Base-by-base conservation (phyloP, 306 rosid genomes). In the Cucumis cinereus region DNA sequence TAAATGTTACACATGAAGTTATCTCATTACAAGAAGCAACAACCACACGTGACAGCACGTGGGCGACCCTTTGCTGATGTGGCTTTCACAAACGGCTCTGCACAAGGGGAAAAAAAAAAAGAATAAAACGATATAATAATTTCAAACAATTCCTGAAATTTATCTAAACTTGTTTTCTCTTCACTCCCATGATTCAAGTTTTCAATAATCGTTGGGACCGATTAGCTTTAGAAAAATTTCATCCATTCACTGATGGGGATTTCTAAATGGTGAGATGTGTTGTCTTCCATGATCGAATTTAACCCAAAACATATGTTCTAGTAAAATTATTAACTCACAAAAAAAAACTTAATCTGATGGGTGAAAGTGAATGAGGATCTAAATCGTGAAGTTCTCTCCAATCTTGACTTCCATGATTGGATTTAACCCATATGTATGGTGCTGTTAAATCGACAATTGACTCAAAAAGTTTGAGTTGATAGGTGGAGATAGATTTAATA, bases 71-170 rank as follows among this genome's bases (percentile, higher is more conserved):
- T 2, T n/a, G 53, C 53, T 20, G 10, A 4, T 20, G 11, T 20
- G 53, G 73, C 73, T 67, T 67, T 67, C 73, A 67, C 73, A 13
- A 20, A 67, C 6, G 53, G 53, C 28, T 13, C 73, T 67, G 73
- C 73, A 67, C 33, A 12, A 11, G 14, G 40, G 14, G 40, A 40
- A 35, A 61, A 61, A 30, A 3, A 28, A 28, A 3, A 9, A 35
- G 3, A 30, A 30, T 30, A 30, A 30, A 30, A 30, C 11, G 15
- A 16, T 33, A 63, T 50, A 50, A 50, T 28, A 30, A 61, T 61
- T 8, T 61, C 67, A 58, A 22, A 7, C 67, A 60, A 60, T 26
- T 59, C 38, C 17, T 33, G 47, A 17, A 9, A 33, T 33, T 3
- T 6, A 33, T 62, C 43, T 1, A 5, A 22, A 40, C 9, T 19